Evolutionary conservation across 2,329 filamentous ascomycete species (phyloP), one percentile per base, ranked within the genome.

Genomic region (Calonectria leucothoes): DNA sequence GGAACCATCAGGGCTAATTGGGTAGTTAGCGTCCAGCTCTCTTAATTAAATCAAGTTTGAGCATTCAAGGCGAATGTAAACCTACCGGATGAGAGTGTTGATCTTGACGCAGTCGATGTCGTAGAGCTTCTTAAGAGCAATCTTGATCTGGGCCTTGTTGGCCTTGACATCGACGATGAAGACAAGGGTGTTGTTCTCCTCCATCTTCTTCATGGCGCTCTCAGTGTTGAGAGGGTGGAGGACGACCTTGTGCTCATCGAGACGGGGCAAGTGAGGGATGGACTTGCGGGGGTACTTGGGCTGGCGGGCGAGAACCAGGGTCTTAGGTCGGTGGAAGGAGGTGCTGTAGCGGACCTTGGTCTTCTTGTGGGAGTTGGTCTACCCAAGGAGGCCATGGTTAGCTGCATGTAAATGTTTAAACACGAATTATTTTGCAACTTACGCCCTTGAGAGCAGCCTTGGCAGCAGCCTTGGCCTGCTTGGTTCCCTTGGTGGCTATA

Each of bases 161-260:
- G 96, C 93, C 94, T 97, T 97, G 88, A 96, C 90, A 82, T 98
- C 94, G 85, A 97, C 95, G 82, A 98, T 98, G 92, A 98, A 98
- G 86, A 98, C 95, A 67, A 99, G 93, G 81, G 97, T 99, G 93
- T 99, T 99, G 93, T 99, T 96, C 94, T 99, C 97, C 92, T 99
- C 97, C 83, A 99, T 98, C 94, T 98, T 98, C 95, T 99, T 99
- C 96, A 99, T 98, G 85, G 97, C 97, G 85, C 94, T 97, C 94
- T 99, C 97, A 75, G 97, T 99, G 94, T 99, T 99, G 86, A 99
- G 92, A 81, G 97, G 97, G 93, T 98, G 95, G 85, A 98, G 91
- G 87, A 99, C 94, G 87, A 98, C 91, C 93, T 98, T 98, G 92
- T 96, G 94, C 90, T 96, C 94, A 89, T 99, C 97, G 84, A 99